phyloP scores from a whole-genome alignment of 495 filamentous ascomycete species.

The Talaromyces stipitatus region DNA sequence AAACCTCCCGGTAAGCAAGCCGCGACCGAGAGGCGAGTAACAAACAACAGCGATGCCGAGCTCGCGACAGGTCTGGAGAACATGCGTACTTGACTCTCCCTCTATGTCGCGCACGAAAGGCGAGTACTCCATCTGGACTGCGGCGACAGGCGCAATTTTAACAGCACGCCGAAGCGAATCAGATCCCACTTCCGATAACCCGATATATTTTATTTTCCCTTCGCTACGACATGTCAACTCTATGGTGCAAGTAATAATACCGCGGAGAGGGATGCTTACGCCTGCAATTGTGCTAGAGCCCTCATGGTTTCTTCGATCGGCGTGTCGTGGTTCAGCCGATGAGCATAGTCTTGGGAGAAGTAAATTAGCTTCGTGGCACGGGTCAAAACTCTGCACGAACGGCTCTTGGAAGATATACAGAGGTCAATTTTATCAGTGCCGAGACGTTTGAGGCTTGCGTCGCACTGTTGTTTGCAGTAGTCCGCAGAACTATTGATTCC shows the following conservation, averaged over 20 bases:
- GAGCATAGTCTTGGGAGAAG: neutral
- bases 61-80: conserved; percentile 50
- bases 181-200: conserved; percentile 48
- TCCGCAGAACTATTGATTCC: conserved; percentile 23
- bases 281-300: neutral
- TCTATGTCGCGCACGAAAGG: conserved; percentile 56
- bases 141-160: conserved; percentile 50
- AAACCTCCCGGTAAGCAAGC: conserved; percentile 46
- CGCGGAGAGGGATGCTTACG: neutral
- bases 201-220: conserved; percentile 53
- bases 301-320: neutral
- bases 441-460: conserved; percentile 32
- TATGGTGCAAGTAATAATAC: neutral
- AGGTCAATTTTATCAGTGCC: conserved; percentile 20
- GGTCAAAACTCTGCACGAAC: too few species aligned
- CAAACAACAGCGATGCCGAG: conserved; percentile 54
- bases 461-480: conserved; percentile 37
- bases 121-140: conserved; percentile 57
- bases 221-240: conserved; percentile 26
- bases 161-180: conserved; percentile 51
- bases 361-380: neutral
- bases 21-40: conserved; percentile 55
- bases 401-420: neutral
- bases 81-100: conserved; percentile 22
- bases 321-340: neutral